These are phyloP conservation scores for Moniliophthora roreri DNA, from an alignment of 1,284 basidiomycete species.

Conservation along the genomic window DNA sequence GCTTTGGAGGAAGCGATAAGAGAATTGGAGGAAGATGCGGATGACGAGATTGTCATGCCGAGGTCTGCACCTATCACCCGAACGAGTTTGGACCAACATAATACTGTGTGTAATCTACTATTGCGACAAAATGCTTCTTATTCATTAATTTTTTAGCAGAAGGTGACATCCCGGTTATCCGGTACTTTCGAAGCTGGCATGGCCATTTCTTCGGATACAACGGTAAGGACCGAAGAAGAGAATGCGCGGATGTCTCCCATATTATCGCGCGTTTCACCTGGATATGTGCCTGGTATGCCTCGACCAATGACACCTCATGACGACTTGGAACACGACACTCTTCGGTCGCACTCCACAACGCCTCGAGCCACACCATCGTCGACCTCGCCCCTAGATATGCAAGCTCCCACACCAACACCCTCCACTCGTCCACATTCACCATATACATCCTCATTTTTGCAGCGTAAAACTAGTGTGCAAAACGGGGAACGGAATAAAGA, in stretches of 20 bases:
- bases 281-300: constrained; percentile 87
- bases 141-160: constrained; percentile 22
- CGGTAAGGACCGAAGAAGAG: constrained; percentile 41
- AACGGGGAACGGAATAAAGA: background rate
- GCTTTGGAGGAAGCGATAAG: constrained; percentile 73
- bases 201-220: constrained; percentile 65
- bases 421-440: constrained; percentile 45
- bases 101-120: constrained; percentile 23
- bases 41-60: constrained; percentile 73
- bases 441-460: constrained; percentile 45
- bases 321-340: constrained; percentile 61
- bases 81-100: constrained; percentile 27
- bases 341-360: constrained; percentile 73
- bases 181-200: constrained; percentile 56
- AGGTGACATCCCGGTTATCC: constrained; percentile 23
- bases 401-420: constrained; percentile 43
- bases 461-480: constrained; percentile 45
- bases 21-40: constrained; percentile 67
- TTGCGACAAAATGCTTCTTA: constrained; percentile 3
- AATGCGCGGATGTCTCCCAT: constrained; percentile 54
- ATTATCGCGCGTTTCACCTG: constrained; percentile 67
- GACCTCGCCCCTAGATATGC: background rate
- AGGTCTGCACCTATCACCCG: constrained; percentile 53
- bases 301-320: constrained; percentile 82
- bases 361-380: constrained; percentile 67